Evolutionary conservation across 495 filamentous ascomycete species (phyloP), one percentile per base, ranked within the genome.

Genomic region (Neurospora sp.): DNA sequence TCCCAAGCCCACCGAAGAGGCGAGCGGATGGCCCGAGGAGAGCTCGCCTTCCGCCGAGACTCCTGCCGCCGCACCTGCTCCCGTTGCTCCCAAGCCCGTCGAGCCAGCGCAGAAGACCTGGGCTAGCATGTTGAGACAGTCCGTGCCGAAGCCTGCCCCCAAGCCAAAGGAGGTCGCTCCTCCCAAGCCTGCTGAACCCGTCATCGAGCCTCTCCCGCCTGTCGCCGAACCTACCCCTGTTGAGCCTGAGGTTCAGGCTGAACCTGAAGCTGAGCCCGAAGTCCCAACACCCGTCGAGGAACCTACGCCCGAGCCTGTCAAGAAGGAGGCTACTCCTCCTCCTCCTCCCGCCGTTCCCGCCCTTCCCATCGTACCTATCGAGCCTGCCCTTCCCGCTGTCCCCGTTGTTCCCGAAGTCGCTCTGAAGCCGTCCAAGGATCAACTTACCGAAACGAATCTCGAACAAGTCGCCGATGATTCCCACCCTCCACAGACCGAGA

Each of bases 381-480:
- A 74, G 5, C 76, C 76, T 27, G 76, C 77, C 14, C 78, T 80
- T 0, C 77, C 72, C 10, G 82, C 81, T 11, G 20, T 79, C 3
- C 79, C 80, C n/a, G 81, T 82, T 46, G 81, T 85, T 31, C 88
- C 90, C 71, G 84, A 88, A 70, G 81, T 85, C 12, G 81, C 85
- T 35, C 80, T 93, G 12, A 84, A 87, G 38, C 90, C 92, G 8
- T 88, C 92, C n/a, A 91, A 92, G 79, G 92, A 93, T 79, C 89
- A 94, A 73, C 87, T 98, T 76, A 98, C 96, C 1, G 91, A 94
- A 82, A 89, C 89, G 44, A 98, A 99, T 77, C 90, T 99, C 31
- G 94, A 97, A 76, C 92, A 94, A 79, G 85, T 98, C 62, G 90
- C 89, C 44, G 94, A 98, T 83, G 86, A 85, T 9, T 96, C 95